Base-by-base conservation (phyloP, 2,329 filamentous ascomycete genomes). In the Aspergillus fructus region DNA sequence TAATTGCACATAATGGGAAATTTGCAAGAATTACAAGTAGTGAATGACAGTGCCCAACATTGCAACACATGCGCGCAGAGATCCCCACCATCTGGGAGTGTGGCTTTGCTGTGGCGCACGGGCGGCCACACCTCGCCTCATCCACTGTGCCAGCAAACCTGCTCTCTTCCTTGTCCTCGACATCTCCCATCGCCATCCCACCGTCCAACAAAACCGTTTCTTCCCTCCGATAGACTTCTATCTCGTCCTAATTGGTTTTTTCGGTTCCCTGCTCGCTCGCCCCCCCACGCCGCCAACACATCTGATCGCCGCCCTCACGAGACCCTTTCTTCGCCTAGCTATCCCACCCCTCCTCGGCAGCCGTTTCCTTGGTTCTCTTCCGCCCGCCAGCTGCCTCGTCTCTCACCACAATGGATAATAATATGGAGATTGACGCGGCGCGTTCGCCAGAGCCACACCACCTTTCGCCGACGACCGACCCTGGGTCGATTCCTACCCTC, bases 361-460 rank as follows among this genome's bases (percentile, higher is more conserved):
- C 62, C 56, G 37, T 59, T 48, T 55, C 56, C 50, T 42, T 57
- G 56, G 59, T 53, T 37, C 50, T 59, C 33, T 41, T 34, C 50
- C 58, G 34, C 17, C 42, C 39, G 33, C 45, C 41, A 43, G n/a
- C 30, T 52, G 42, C 64, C 51, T 19, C 52, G 47, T 41, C 53
- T 58, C 47, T 54, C 62, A 56, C 62, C 55, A 40, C 59, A 64
- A 96, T 97, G 92, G 93, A 99, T 78, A 96, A 92, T 73, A 96
- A 96, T 79, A 99, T 99, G 94, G 93, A 97, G 70, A 79, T 81
- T 82, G 94, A 99, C 76, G 92, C 96, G 68, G 90, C 89, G 72
- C 90, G 93, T 79, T 87, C 89, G 71, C 90, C 92, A 64, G 87
- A 89, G 74, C 84, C 86, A 64, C 85, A 90, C 74, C 89, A 89